A percentile compares a stretch with the other conserved stretches of the same genome.
Conservation (phyloP, 441 rosid genomes). For the Pelargonium fulgidum region DNA sequence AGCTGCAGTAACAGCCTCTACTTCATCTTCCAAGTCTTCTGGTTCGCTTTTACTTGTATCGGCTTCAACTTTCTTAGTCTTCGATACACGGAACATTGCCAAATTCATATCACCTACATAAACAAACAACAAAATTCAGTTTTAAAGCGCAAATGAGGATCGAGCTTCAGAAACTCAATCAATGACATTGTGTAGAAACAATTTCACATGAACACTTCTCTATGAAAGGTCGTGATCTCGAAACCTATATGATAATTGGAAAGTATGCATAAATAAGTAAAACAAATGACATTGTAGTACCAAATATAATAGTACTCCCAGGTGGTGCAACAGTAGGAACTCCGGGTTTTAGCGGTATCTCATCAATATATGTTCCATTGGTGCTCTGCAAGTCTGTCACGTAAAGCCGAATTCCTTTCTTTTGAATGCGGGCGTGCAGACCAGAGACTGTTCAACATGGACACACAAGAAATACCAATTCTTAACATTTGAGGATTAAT, state of each 20-base stretch:
- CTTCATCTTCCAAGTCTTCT: constrained; percentile 28
- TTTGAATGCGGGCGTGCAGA: constrained; percentile 67
- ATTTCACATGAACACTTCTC: too few relatives aligned
- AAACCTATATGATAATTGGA: too few relatives aligned
- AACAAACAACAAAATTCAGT: background rate
- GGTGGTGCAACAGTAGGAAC: constrained; percentile 43
- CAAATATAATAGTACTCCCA: constrained; percentile 58
- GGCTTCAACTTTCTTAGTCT: constrained; percentile 36
- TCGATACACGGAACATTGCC: constrained; percentile 62
- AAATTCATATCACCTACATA: constrained; percentile 56
- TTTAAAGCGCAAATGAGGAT: too few relatives aligned
- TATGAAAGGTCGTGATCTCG: too few relatives aligned
- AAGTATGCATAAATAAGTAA: too few relatives aligned
- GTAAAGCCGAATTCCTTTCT: constrained; percentile 47
- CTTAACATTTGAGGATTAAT: background rate
- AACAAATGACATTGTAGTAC: constrained; percentile 25
- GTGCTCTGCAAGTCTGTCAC: constrained; percentile 79
- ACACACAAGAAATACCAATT: background rate
- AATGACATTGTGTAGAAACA: too few relatives aligned
- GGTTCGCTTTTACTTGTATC: constrained; percentile 17
- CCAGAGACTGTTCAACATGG: constrained; percentile 49
- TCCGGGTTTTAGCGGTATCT: constrained; percentile 60
- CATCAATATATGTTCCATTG: constrained; percentile 69
- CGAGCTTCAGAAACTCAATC: too few relatives aligned
- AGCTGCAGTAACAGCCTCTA: constrained; percentile 18